Evolutionary conservation across 768 basidiomycete genomes (phyloP).

Genomic region (Leucosporidium creatinivorum): DNA sequence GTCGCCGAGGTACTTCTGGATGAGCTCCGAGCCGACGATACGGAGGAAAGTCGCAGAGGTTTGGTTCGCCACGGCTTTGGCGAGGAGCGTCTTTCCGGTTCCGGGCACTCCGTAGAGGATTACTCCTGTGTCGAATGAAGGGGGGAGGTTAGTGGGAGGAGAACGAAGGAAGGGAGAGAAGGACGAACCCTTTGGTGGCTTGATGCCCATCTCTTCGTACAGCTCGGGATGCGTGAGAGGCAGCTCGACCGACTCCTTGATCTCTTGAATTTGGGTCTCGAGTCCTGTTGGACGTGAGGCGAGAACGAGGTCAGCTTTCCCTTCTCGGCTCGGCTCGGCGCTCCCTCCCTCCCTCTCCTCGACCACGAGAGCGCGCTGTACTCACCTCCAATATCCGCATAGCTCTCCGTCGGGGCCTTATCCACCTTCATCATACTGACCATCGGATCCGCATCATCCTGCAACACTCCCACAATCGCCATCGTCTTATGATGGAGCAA

Average conservation of each 20-base stretch:
- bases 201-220: constrained; percentile 99
- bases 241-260: constrained; percentile 99
- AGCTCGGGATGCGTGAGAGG: constrained; percentile 95
- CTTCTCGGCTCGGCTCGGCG: too few species aligned
- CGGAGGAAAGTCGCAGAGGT: constrained; percentile 97
- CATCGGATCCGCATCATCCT: constrained; percentile 90
- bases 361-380: not conserved
- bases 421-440: constrained; percentile 85
- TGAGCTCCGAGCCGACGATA: constrained; percentile 93
- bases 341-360: not conserved
- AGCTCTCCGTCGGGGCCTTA: constrained; percentile 97
- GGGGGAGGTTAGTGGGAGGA: not conserved
- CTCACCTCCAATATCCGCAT: constrained; percentile 84
- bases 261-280: constrained; percentile 95
- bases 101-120: constrained; percentile 98
- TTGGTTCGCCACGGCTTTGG: constrained; percentile 96
- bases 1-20: constrained; percentile 98
- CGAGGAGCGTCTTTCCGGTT: constrained; percentile 94
- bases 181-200: constrained; percentile 72
- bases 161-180: not conserved
- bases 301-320: not conserved
- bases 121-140: constrained; percentile 52
- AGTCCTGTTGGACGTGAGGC: constrained; percentile 46
- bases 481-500: constrained; percentile 93
- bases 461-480: constrained; percentile 86